phyloP scores from a whole-genome alignment of 1,139 yeast species.

The Insectozyma bohioensis region DNA sequence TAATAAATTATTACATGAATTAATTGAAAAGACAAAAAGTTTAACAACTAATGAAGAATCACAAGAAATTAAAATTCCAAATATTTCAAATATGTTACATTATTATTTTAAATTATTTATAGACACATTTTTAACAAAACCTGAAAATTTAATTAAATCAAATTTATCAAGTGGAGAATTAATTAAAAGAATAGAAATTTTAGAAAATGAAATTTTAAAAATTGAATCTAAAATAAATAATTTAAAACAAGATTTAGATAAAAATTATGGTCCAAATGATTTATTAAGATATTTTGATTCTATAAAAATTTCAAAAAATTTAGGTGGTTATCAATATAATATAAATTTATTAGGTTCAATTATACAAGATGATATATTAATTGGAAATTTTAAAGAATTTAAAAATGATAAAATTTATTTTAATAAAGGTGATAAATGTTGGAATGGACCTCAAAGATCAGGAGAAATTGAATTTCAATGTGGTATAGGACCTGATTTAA shows the following conservation, averaged over 20 bases:
- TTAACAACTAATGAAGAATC: slow-evolving; percentile 8
- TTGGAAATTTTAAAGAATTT: slow-evolving; percentile 52
- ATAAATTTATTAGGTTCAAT: slow-evolving; percentile 59
- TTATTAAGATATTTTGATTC: slow-evolving; percentile 60
- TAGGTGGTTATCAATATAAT: slow-evolving; percentile 73
- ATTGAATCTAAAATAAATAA: slow-evolving; percentile 19
- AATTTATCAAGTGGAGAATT: slow-evolving; percentile 12
- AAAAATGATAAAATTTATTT: slow-evolving; percentile 41
- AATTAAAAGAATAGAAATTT: slow-evolving; percentile 9
- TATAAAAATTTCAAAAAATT: slow-evolving; percentile 44
- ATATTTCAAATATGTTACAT: slow-evolving; percentile 25
- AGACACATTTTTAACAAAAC: slow-evolving; percentile 12
- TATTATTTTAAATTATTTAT: slow-evolving; percentile 20
- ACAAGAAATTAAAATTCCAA: slow-evolving; percentile 19
- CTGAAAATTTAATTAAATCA: slow-evolving; percentile 7
- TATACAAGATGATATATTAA: slow-evolving; percentile 56
- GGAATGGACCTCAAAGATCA: slow-evolving; percentile 91
- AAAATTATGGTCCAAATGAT: slow-evolving; percentile 61
- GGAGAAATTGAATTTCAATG: slow-evolving; percentile 68
- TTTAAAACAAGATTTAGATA: slow-evolving; percentile 20
- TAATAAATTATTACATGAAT: slow-evolving; percentile 11
- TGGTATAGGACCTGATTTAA: slow-evolving; percentile 55
- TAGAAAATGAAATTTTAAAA: slow-evolving; percentile 20
- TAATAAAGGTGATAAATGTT: slow-evolving; percentile 76
- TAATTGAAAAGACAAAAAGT: slow-evolving; percentile 16